Evolutionary conservation across 345 rosid genomes (phyloP).

Genomic region (Eutrema yunnanense): DNA sequence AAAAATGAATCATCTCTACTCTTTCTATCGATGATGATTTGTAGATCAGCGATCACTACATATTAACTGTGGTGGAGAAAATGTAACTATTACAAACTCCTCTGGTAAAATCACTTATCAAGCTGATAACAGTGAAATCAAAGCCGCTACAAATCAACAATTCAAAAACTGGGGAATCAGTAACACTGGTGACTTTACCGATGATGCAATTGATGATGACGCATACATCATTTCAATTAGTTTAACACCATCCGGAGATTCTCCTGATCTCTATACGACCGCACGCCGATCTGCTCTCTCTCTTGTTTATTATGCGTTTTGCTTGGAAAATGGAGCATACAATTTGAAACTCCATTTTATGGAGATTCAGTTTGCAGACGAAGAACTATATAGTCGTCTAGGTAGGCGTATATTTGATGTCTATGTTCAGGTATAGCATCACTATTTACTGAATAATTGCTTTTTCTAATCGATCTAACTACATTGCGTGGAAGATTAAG

Average conservation of each 20-base stretch:
- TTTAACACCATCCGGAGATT: background rate
- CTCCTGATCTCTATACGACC: conserved; percentile 27
- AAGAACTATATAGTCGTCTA: conserved; percentile 24
- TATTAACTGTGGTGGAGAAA: conserved; percentile 29
- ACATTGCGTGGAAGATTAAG: background rate
- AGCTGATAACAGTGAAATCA: background rate
- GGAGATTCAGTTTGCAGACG: conserved; percentile 47
- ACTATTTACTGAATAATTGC: background rate
- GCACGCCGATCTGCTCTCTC: conserved; percentile 59
- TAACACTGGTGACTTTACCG: conserved; percentile 17
- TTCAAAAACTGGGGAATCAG: conserved; percentile 15
- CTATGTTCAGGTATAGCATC: conserved; percentile 42
- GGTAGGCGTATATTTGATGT: conserved; percentile 60
- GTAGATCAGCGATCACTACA: conserved; percentile 20
- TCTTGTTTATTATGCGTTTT: conserved; percentile 53
- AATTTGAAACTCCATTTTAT: conserved; percentile 51
- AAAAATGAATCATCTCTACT: background rate
- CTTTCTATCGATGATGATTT: background rate
- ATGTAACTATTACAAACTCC: background rate
- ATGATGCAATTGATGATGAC: background rate
- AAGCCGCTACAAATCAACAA: background rate
- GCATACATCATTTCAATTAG: background rate
- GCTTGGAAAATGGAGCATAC: conserved; percentile 53
- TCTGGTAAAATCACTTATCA: background rate
- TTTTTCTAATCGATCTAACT: background rate